Evolutionary conservation across 805 yeast genomes (phyloP).

Genomic region (Myxozyma neotropica): DNA sequence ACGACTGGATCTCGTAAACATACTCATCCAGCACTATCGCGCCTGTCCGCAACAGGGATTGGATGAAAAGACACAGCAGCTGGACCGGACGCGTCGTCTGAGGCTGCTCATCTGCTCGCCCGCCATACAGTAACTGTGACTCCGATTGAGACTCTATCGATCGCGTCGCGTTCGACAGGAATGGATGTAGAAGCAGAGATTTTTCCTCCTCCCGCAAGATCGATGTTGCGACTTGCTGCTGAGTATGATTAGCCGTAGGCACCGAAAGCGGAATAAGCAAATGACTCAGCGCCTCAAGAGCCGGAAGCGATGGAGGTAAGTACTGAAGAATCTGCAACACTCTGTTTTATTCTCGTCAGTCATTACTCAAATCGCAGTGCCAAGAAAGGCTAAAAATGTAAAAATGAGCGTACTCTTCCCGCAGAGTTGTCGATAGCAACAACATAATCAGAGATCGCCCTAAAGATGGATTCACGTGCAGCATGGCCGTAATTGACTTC

Average conservation of each 20-base stretch:
- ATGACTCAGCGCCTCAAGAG: constrained; percentile 22
- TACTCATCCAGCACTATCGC: constrained; percentile 24
- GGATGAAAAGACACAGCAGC: constrained; percentile 28
- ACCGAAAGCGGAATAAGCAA: constrained; percentile 4
- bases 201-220: constrained; percentile 22
- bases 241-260: background rate
- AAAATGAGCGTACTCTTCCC: constrained; percentile 17
- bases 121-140: background rate
- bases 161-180: constrained; percentile 27
- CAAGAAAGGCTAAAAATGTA: too few species aligned
- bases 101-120: background rate
- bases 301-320: constrained; percentile 27
- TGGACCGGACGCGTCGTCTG: constrained; percentile 25
- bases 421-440: constrained; percentile 16
- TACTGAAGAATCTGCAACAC: constrained; percentile 24
- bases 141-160: constrained; percentile 9
- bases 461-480: constrained; percentile 16
- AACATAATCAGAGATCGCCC: constrained; percentile 21
- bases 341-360: constrained; percentile 6
- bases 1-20: constrained; percentile 27
- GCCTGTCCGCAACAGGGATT: constrained; percentile 24
- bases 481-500: constrained; percentile 18
- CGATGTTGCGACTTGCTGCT: background rate
- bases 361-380: background rate
- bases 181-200: constrained; percentile 24